Evolutionary conservation across 768 basidiomycete genomes (phyloP), one percentile per base, ranked within the genome.

Genomic region (Ephemerocybe angulata): DNA sequence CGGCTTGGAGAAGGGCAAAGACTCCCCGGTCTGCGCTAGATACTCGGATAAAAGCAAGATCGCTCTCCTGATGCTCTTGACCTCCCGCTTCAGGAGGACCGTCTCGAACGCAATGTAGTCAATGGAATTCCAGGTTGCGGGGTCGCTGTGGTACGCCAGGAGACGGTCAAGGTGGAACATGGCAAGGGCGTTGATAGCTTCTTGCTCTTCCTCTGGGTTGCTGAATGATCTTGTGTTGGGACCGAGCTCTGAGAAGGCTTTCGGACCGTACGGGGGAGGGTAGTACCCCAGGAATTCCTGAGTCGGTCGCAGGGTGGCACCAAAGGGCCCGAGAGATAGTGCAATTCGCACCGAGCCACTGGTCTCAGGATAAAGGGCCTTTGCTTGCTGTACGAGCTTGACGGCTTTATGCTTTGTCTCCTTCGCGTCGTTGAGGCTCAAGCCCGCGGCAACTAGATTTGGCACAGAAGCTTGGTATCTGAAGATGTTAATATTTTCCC

Each of bases 61-160:
- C 2, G 88, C 88, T 11, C 68, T 69, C 47, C 87, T 72, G 58
- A 92, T 84, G 13, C 86, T 87, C 21, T 65, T 65, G 3, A 87
- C 74, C 65, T 93, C 91, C 31, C 83, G 70, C 7, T 77, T 63
- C 3, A 90, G 72, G 0, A 90, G 88, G 3, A 92, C 71, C 0
- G 89, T 92, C 74, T 93, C 91, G 64, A 93, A 92, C 11, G 85
- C 86, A 47, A 92, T 59, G 56, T 75, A 79, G 53, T 87, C 84
- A 51, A 92, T 69, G 11, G 63, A 63, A 33, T 65, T 58, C 88
- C 88, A 92, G 1, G 72, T 67, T 27, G 72, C 69, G 4, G 62
- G 53, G 54, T 86, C 74, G 6, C 67, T 63, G 1, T 81, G 74
- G 63, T 83, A 86, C 3, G 82, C 70, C 38, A 70, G 60, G 31